phyloP scores from a whole-genome alignment of 768 basidiomycete genomes.

The Hysterangium stoloniferum region DNA sequence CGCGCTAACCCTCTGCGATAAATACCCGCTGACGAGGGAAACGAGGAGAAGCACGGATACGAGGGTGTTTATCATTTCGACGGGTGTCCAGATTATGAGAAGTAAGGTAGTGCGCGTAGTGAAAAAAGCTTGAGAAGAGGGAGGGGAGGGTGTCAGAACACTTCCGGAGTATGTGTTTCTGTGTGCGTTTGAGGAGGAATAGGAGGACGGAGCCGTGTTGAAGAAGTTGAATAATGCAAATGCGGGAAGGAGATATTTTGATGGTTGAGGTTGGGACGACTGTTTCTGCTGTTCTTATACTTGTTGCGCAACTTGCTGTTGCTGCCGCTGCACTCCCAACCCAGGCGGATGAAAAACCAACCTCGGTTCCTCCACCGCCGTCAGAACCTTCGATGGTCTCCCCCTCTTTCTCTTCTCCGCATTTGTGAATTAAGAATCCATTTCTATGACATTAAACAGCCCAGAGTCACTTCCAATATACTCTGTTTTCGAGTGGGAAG shows the following conservation, averaged over 20 bases:
- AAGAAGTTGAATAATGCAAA: conserved; percentile 85
- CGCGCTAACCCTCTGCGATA: conserved; percentile 17
- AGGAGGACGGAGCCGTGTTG: conserved; percentile 51
- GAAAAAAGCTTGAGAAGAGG: too few relatives aligned
- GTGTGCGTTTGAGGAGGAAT: conserved; percentile 24
- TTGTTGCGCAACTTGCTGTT: conserved; percentile 14
- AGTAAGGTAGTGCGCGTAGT: conserved; percentile 8
- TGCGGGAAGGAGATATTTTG: conserved; percentile 70
- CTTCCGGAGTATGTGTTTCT: conserved; percentile 20
- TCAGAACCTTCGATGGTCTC: conserved; percentile 64
- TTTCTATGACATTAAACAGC: too few relatives aligned
- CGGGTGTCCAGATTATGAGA: not conserved
- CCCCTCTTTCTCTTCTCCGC: conserved; percentile 81
- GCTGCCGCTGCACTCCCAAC: conserved; percentile 21
- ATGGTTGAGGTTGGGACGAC: conserved; percentile 20
- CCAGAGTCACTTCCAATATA: too few relatives aligned
- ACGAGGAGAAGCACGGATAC: not conserved
- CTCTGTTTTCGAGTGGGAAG: too few relatives aligned
- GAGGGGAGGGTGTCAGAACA: conserved; percentile 12
- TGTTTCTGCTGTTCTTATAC: conserved; percentile 6
- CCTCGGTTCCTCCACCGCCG: conserved; percentile 27
- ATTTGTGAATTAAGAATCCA: too few relatives aligned
- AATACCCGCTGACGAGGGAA: conserved; percentile 30
- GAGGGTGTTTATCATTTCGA: not conserved
- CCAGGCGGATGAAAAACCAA: conserved; percentile 11